Evolutionary conservation across 805 yeast genomes (phyloP), one percentile per base, ranked within the genome.

Genomic region (Diddensiella transvaalensis): DNA sequence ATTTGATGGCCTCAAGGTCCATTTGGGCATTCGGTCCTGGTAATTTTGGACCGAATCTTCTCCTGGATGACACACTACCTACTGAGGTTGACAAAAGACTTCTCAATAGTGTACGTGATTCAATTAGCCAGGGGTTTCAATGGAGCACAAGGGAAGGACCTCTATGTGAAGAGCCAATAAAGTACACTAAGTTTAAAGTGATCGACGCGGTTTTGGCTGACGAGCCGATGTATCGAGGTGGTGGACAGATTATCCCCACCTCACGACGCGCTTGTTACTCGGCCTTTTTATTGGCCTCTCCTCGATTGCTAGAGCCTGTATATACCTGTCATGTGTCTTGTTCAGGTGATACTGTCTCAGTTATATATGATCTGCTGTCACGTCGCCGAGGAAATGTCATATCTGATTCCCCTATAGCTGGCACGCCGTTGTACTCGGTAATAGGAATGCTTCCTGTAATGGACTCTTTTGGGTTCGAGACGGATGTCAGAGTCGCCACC

Each of bases 61-160:
- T 79, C 5, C 60, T 71, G 15, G 87, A 91, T 63, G 97, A 91
- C 57, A 86, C 95, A 0, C 60, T 90, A 2, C 75, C 82, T 0
- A 81, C 73, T 23, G 93, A 85, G 49, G 82, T 83, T 1, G 85
- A 87, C 59, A 80, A 80, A 59, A 66, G 67, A 22, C 46, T 67
- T 8, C 57, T 85, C 29, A 50, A 58, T 1, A 45, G 67, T 0
- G 71, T 77, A 23, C 82, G 78, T 51, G 81, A 77, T 4, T 70
- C 79, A 1, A 75, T 90, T 1, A 67, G 71, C 1, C 83, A 82
- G 55, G 99, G 98, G 0, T 93, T 91, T 67, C 75, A 77, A 57
- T 86, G 96, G 93, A 83, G 85, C 2, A 73, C 78, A 0, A 73
- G 79, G 48, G 96, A 87, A 58, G 99, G 99, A 0, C 99, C 99